phyloP scores from a whole-genome alignment of 805 yeast species.

The Pichia deserticola region DNA sequence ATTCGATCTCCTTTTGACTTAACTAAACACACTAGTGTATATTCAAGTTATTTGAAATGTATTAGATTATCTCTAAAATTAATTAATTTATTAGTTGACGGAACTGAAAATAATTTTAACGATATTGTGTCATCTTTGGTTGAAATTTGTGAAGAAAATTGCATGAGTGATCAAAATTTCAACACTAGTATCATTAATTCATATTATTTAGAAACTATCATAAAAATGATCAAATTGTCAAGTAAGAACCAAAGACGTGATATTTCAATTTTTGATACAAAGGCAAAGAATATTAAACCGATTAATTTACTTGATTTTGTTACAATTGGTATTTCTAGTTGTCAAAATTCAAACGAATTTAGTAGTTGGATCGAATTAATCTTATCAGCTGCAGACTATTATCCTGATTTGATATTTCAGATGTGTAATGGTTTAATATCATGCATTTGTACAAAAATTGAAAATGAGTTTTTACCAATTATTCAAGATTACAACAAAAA shows the following conservation, averaged over 20 bases:
- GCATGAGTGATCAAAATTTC: neutral
- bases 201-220: slow-evolving; percentile 19
- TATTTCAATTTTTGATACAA: slow-evolving; percentile 2
- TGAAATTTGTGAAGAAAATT: slow-evolving; percentile 5
- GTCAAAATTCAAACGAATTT: slow-evolving; percentile 18
- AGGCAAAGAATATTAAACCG: neutral
- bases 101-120: slow-evolving; percentile 48
- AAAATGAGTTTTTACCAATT: slow-evolving; percentile 14
- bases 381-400: slow-evolving; percentile 17
- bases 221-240: slow-evolving; percentile 20
- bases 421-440: slow-evolving; percentile 18
- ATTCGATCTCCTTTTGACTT: slow-evolving; percentile 16
- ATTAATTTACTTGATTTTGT: slow-evolving; percentile 22
- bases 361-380: slow-evolving; percentile 24
- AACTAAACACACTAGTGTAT: slow-evolving; percentile 5
- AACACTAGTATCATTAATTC: slow-evolving; percentile 7
- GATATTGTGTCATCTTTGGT: slow-evolving; percentile 18
- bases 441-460: slow-evolving; percentile 24
- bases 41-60: slow-evolving; percentile 30
- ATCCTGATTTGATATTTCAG: slow-evolving; percentile 21
- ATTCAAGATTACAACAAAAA: neutral
- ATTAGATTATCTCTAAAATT: slow-evolving; percentile 39
- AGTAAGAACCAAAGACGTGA: slow-evolving; percentile 14
- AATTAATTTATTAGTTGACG: slow-evolving; percentile 42
- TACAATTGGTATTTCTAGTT: slow-evolving; percentile 18